Evolutionary conservation across 305 asterid genomes (phyloP).

Genomic region (Fraxinus sp.): DNA sequence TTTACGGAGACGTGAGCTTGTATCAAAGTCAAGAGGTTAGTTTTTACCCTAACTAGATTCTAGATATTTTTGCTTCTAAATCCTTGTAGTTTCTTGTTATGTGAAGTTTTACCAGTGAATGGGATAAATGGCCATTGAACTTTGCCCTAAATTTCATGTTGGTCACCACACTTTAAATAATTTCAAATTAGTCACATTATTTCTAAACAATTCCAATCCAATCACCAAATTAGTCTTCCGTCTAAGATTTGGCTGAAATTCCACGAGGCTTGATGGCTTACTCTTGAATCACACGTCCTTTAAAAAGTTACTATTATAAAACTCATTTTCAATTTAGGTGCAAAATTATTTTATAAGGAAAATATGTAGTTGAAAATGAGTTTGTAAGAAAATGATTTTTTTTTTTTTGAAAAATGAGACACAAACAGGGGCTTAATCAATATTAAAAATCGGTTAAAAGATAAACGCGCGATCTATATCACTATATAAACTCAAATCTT

Average conservation of each 20-base stretch:
- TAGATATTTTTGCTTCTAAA: background rate
- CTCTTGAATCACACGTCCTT: background rate
- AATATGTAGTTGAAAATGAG: too few species aligned
- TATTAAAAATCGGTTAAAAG: background rate
- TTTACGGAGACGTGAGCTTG: slow-evolving; percentile 28
- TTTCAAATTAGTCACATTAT: background rate
- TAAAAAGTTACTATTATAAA: too few species aligned
- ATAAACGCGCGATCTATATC: background rate
- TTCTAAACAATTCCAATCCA: background rate
- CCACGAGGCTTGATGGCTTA: background rate
- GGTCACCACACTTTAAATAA: background rate
- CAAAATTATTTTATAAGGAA: too few species aligned
- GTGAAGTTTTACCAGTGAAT: background rate
- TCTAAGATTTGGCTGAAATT: background rate
- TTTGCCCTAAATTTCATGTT: background rate
- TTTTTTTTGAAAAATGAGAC: background rate
- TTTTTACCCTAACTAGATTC: slow-evolving; percentile 24
- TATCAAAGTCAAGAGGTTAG: slow-evolving; percentile 53
- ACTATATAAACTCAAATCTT: background rate
- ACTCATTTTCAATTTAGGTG: too few species aligned
- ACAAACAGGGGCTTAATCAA: background rate
- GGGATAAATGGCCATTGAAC: background rate
- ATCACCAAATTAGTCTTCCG: background rate
- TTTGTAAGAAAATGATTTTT: too few species aligned
- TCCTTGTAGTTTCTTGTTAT: background rate